Evolutionary conservation across 2,329 filamentous ascomycete genomes (phyloP), one percentile per base, ranked within the genome.

Genomic region (Verticillium zaregamsianum): DNA sequence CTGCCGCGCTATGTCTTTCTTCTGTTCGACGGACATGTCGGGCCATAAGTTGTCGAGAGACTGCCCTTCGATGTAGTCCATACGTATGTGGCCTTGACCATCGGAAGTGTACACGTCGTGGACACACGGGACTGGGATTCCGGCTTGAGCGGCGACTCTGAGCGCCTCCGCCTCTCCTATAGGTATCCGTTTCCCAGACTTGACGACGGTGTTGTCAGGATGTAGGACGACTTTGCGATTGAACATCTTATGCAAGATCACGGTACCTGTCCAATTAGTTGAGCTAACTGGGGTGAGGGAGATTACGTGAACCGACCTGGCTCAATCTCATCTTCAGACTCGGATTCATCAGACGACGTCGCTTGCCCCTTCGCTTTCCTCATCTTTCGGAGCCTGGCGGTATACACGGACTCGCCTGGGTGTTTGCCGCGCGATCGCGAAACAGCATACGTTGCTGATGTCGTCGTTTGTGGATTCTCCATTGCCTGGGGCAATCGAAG

Each of bases 41-140:
- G 65, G 64, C 72, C 71, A 72, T 1, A 69, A 25, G 15, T 68
- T 60, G n/a, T 68, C 63, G 12, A 73, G 71, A 4, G 63, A 54
- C 55, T 70, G 52, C 3, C 72, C 69, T 54, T 66, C 28, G 20
- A 72, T 62, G 33, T 70, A 70, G 5, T 61, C 62, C 70, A 74
- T 72, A 2, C 58, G 23, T 33, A 72, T 70, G 45, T 45, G 59
- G n/a, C 40, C 56, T 17, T 65, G 15, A 6, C 68, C 67, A 15
- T 71, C 65, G 14, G 65, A 33, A 15, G 61, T 58, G 33, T 67
- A 35, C 35, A 56, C 61, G 2, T 64, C 55, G 54, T 65, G 63
- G 7, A 70, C 66, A 40, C 32, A 37, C 9, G 71, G 71, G 2
- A 63, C 69, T 9, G 68, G 68, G 25, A 73, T 3, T 8, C 64